phyloP scores from a whole-genome alignment of 2,329 filamentous ascomycete species.

The Verticillium zaregamsianum region DNA sequence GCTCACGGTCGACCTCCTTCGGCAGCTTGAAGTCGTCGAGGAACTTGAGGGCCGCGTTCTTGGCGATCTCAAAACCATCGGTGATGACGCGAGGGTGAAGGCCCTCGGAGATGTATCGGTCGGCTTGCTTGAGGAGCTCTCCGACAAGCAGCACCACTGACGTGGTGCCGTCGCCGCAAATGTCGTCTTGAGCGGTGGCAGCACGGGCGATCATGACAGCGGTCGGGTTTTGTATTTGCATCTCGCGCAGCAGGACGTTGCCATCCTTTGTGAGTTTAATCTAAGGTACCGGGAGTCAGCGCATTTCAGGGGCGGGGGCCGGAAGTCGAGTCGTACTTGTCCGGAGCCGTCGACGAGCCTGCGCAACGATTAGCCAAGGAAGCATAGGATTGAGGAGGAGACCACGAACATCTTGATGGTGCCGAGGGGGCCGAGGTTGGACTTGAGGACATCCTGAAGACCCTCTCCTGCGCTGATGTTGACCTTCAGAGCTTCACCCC shows the following conservation, averaged over 20 bases:
- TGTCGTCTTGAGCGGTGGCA: conserved; percentile 96
- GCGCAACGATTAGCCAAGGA: conserved; percentile 18
- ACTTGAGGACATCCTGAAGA: conserved; percentile 89
- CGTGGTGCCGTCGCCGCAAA: conserved; percentile 95
- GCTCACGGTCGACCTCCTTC: conserved; percentile 85
- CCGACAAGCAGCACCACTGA: conserved; percentile 93
- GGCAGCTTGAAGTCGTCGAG: conserved; percentile 90
- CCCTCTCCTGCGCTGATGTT: conserved; percentile 97
- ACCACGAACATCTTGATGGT: conserved; percentile 84
- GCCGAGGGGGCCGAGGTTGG: conserved; percentile 88
- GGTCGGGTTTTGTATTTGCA: conserved; percentile 98
- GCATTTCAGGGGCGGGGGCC: conserved; percentile 7
- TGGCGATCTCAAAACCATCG: conserved; percentile 95
- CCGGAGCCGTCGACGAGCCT: conserved; percentile 69
- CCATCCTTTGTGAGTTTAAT: conserved; percentile 99
- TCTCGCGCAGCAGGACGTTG: conserved; percentile 74
- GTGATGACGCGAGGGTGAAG: conserved; percentile 95
- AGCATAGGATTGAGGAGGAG: neutral
- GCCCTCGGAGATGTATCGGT: conserved; percentile 94
- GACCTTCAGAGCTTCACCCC: conserved; percentile 92
- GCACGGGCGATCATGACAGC: conserved; percentile 81
- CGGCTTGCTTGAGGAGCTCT: conserved; percentile 95
- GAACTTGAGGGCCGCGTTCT: conserved; percentile 91
- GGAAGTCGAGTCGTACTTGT: conserved; percentile 43
- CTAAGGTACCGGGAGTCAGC: conserved; percentile 36